A percentile compares a stretch with the other conserved stretches of the same genome.
These are phyloP conservation scores for Cryptococcus amylolentus DNA, from an alignment of 1,284 basidiomycete genomes.

Conservation along the genomic window DNA sequence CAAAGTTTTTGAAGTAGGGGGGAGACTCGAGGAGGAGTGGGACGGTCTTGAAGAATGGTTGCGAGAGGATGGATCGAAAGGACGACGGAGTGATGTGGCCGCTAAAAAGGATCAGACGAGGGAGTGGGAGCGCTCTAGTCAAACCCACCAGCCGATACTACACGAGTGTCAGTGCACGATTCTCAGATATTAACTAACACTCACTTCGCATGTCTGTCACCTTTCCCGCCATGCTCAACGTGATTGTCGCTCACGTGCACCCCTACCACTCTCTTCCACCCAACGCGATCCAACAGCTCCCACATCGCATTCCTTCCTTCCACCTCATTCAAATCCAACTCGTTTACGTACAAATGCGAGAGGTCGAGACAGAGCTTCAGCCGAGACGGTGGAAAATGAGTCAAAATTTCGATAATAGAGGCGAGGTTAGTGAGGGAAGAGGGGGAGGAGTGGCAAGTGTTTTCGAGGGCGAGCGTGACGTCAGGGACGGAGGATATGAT, in stretches of 20 bases:
- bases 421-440: slow-evolving; percentile 5
- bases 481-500: slow-evolving; percentile 2
- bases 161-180: background rate
- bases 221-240: slow-evolving; percentile 10
- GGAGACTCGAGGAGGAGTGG: slow-evolving; percentile 24
- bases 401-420: slow-evolving; percentile 1
- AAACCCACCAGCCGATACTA: slow-evolving; percentile 15
- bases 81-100: slow-evolving; percentile 18
- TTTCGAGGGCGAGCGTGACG: slow-evolving; percentile 15
- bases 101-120: slow-evolving; percentile 1
- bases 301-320: slow-evolving; percentile 11
- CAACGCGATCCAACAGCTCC: slow-evolving; percentile 5
- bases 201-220: slow-evolving; percentile 23
- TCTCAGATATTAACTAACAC: background rate
- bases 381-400: slow-evolving; percentile 1
- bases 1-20: slow-evolving; percentile 10
- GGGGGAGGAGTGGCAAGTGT: slow-evolving; percentile 14
- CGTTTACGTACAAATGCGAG: slow-evolving; percentile 17
- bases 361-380: slow-evolving; percentile 26
- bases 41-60: slow-evolving; percentile 9
- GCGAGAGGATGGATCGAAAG: slow-evolving; percentile 15
- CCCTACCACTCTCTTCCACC: slow-evolving; percentile 13
- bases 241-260: slow-evolving; percentile 20
- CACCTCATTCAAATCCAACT: slow-evolving; percentile 15
- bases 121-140: background rate